A percentile compares a stretch with the other conserved stretches of the same genome.
Conservation (phyloP, 2,329 filamentous ascomycete species). For the Epichloe sylvatica region DNA sequence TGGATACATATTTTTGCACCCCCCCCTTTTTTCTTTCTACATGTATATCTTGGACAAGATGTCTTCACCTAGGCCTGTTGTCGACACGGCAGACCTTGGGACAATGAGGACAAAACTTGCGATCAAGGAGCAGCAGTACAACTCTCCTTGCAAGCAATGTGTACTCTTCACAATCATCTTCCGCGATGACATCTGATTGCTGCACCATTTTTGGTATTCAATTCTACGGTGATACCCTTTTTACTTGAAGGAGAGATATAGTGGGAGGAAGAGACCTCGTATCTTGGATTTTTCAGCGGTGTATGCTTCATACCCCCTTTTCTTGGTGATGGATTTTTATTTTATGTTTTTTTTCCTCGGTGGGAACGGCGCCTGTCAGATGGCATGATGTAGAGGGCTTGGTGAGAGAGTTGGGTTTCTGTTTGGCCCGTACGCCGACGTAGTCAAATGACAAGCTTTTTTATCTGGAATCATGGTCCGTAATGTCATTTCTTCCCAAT, state of each 20-base stretch:
- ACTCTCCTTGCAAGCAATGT: background rate
- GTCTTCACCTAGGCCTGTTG: constrained; percentile 9
- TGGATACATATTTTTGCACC: constrained; percentile 9
- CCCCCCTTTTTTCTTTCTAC: constrained; percentile 8
- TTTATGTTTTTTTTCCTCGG: no score
- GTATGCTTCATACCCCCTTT: background rate
- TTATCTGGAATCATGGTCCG: no score
- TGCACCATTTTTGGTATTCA: constrained; percentile 12
- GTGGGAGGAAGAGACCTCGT: background rate
- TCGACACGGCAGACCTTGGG: background rate
- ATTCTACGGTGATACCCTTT: constrained; percentile 24
- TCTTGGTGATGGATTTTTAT: background rate
- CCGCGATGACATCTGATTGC: constrained; percentile 6
- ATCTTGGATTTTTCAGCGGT: background rate
- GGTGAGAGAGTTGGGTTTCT: no score
- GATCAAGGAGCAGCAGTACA: background rate
- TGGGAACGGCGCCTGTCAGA: no score
- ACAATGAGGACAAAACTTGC: background rate
- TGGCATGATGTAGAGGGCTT: background rate
- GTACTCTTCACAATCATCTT: constrained; percentile 8
- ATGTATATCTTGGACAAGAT: constrained; percentile 9
- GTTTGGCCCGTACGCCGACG: no score
- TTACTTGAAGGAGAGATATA: background rate
- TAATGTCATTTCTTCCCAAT: no score
- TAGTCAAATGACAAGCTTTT: no score